Conservation (phyloP, 371 early-diverging fungal species). For the Dipsacomyces acuminosporus region DNA sequence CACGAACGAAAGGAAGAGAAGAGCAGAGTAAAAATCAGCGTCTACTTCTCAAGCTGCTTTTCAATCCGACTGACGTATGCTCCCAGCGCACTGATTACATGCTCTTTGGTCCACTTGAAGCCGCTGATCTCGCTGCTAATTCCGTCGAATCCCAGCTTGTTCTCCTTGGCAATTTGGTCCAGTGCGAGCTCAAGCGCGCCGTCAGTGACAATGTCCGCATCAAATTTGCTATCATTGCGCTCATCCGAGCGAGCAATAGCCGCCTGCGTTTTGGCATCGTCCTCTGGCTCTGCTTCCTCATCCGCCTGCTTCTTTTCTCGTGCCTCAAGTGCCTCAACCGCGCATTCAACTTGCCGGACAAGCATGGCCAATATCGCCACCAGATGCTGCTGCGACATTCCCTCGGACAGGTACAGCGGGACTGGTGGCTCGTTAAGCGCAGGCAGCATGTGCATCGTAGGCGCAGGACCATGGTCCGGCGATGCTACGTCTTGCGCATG, state of each 20-base stretch:
- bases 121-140: constrained; percentile 1
- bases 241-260: neutral
- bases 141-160: constrained; percentile 1
- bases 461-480: neutral
- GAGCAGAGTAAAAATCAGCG: too few species aligned
- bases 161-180: constrained; percentile 14
- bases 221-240: constrained; percentile 39
- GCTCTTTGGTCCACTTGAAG: constrained; percentile 37
- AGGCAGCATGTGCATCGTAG: constrained; percentile 4
- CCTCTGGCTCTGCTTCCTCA: neutral
- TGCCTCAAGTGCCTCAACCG: constrained; percentile 25
- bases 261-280: neutral
- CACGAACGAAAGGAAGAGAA: too few species aligned
- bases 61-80: constrained; percentile 13
- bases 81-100: constrained; percentile 27
- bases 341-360: constrained; percentile 33
- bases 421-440: constrained; percentile 43
- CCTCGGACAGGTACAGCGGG: constrained; percentile 35
- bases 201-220: constrained; percentile 5
- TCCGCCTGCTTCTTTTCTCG: neutral
- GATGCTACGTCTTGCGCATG: neutral
- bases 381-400: constrained; percentile 35
- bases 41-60: too few species aligned
- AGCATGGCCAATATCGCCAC: constrained; percentile 36
- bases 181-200: constrained; percentile 23